Evolutionary conservation across 352 stramenopile genomes (phyloP), one percentile per base, ranked within the genome.

Genomic region (Globisporangium ultimum): DNA sequence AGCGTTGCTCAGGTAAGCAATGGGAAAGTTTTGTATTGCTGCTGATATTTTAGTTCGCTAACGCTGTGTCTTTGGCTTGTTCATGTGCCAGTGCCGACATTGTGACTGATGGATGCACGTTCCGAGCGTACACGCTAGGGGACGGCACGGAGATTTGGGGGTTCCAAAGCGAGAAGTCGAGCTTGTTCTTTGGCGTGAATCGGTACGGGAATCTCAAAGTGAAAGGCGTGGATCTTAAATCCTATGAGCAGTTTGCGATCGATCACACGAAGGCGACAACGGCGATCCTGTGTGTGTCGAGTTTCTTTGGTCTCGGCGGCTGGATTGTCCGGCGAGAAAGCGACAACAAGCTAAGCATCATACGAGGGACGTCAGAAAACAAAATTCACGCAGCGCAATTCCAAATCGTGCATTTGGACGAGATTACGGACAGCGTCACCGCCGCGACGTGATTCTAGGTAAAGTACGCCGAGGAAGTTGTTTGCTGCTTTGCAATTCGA

Each of bases 121-220:
- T 90, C 49, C 84, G 84, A 48, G 81, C 81, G 11, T 93, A 87
- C 52, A 91, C 81, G 11, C 36, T 89, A 10, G 78, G 77, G n/a
- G 80, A 89, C n/a, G 80, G 87, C 48, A 84, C 66, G 1, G 80
- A 93, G 36, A 68, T 90, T 2, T 93, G 81, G 81, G 84, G 84
- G 2, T 90, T 93, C 53, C 81, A 89, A 55, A 89, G 79, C 52
- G 84, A 91, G 41, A 74, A 66, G 14, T 81, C 81, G 2, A 85
- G 71, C 54, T 51, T 76, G 9, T 93, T 89, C 60, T 53, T 93
- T 6, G 84, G 84, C 7, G 64, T 93, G 46, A 93, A 91, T 41
- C 76, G 76, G 1, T 86, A 80, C 47, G 84, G 84, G 20, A 76
- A 74, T 14, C 49, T 93, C 1, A 91, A 89, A 58, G 71, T 91